A percentile compares a stretch with the other conserved stretches of the same genome.
These are phyloP conservation scores for Podila clonocystis DNA, from an alignment of 192 early-diverging fungal species.

Conservation along the genomic window DNA sequence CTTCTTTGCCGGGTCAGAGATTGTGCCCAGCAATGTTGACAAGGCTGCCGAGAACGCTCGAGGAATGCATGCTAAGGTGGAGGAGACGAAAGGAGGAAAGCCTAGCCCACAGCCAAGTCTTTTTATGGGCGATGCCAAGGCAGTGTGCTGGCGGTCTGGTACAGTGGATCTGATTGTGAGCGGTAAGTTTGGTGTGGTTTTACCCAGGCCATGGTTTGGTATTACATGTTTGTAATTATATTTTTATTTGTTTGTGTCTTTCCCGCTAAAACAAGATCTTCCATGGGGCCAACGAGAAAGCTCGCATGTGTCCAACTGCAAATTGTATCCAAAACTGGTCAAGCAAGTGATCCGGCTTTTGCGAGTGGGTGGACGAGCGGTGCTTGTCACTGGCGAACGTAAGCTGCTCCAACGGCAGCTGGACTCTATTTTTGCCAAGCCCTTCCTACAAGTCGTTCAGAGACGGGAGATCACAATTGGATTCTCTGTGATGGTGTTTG, in stretches of 20 bases:
- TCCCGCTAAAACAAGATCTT: constrained; percentile 16
- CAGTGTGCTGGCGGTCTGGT: constrained; percentile 13
- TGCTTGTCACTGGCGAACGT: constrained; percentile 56
- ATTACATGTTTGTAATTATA: background rate
- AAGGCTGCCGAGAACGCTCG: constrained; percentile 25
- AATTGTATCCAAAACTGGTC: constrained; percentile 57
- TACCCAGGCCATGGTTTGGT: background rate
- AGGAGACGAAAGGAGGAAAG: background rate
- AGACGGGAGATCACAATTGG: constrained; percentile 44
- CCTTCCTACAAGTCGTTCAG: constrained; percentile 7
- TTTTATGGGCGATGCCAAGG: constrained; percentile 31
- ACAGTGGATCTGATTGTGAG: constrained; percentile 37
- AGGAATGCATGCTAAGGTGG: constrained; percentile 17
- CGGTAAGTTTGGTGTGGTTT: constrained; percentile 9
- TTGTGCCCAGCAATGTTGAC: constrained; percentile 23
- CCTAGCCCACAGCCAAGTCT: background rate
- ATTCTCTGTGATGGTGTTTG: constrained; percentile 44
- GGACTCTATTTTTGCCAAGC: constrained; percentile 23
- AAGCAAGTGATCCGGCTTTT: constrained; percentile 45
- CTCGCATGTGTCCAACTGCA: constrained; percentile 41
- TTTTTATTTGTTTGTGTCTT: background rate
- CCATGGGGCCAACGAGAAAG: constrained; percentile 45
- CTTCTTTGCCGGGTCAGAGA: constrained; percentile 52
- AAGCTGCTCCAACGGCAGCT: constrained; percentile 54
- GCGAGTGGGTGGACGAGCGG: constrained; percentile 43